These are phyloP conservation scores for Penicillium goetzii DNA, from an alignment of 495 filamentous ascomycete genomes.

Conservation along the genomic window DNA sequence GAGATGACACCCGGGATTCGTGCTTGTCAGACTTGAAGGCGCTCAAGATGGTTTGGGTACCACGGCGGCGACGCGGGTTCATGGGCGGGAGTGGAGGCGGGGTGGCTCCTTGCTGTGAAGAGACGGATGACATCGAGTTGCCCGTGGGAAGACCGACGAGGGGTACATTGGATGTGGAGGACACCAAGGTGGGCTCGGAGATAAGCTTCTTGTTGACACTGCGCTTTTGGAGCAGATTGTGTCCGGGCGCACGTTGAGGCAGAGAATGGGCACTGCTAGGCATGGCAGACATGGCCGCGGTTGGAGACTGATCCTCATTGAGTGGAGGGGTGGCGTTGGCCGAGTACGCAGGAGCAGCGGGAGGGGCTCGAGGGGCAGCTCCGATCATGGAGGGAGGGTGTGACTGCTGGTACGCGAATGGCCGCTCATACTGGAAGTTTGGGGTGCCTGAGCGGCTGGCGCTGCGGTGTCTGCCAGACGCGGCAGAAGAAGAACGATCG, in stretches of 20 bases:
- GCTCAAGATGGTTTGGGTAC: conserved; percentile 56
- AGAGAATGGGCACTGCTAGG: conserved; percentile 20
- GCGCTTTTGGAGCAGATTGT: conserved; percentile 56
- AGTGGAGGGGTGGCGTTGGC: conserved; percentile 61
- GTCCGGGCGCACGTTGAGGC: conserved; percentile 38
- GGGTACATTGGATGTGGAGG: conserved; percentile 72
- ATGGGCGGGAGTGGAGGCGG: conserved; percentile 68
- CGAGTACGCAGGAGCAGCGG: conserved; percentile 54
- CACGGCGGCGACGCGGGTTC: conserved; percentile 69
- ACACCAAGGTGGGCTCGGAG: conserved; percentile 82
- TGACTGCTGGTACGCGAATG: conserved; percentile 39
- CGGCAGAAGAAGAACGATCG: conserved; percentile 48
- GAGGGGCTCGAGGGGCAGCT: conserved; percentile 56
- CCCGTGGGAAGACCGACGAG: conserved; percentile 61
- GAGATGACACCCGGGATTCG: conserved; percentile 32
- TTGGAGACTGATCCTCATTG: conserved; percentile 39
- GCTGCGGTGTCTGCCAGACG: conserved; percentile 50
- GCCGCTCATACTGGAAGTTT: conserved; percentile 47
- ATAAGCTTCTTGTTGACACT: conserved; percentile 75
- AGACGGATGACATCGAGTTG: neutral
- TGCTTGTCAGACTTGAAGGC: conserved; percentile 50
- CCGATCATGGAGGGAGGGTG: conserved; percentile 46
- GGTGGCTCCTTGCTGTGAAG: conserved; percentile 35
- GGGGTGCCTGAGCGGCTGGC: conserved; percentile 51
- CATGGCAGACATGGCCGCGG: conserved; percentile 26